Base-by-base conservation (phyloP, 1,284 basidiomycete species). In the Tilletia caries region DNA sequence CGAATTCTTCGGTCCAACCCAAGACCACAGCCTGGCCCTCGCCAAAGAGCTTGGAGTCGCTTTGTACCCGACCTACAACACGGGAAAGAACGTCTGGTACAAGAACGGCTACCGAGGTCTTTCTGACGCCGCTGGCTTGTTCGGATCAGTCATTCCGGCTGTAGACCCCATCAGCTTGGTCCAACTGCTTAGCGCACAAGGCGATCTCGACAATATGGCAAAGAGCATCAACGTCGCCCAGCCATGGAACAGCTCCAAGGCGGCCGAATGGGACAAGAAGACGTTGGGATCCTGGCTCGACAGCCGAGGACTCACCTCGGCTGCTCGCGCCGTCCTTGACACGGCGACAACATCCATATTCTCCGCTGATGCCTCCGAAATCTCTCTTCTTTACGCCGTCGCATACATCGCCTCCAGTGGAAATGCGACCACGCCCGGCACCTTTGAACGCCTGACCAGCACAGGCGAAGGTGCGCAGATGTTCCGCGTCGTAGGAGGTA, bases 181-280 rank as follows among this genome's bases (percentile, higher is more conserved):
- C 27, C 54, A 60, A 5, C 12, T 60, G 15, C 23, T 60, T 25
- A 27, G n/a, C 54, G 15, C 29, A 18, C 25, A 60, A 20, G 12
- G 8, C 25, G 32, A 33, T 25, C 23, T 60, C 5, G 20, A 60
- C 54, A 33, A 60, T 4, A 60, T 60, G 54, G 54, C 54, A 4
- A 33, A 27, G 25, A 12, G 5, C 20, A 32, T 60, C 54, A 60
- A 60, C 4, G 54, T 60, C 54, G 20, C 18, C 1, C 6, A 27
- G 23, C 54, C 54, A 18, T 60, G 54, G 54, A 60, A 60, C 23
- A 60, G 25, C 54, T 60, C 54, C 32, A 60, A 60, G 27, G 32
- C 54, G 23, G 32, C 54, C 5, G 54, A 18, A 25, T 60, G 54
- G 54, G 54, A 60, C 32, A 27, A 60, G 32, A 25, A 18, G 15